Conservation (phyloP, 306 rosid genomes). For the Trichosanthes cucumerina region DNA sequence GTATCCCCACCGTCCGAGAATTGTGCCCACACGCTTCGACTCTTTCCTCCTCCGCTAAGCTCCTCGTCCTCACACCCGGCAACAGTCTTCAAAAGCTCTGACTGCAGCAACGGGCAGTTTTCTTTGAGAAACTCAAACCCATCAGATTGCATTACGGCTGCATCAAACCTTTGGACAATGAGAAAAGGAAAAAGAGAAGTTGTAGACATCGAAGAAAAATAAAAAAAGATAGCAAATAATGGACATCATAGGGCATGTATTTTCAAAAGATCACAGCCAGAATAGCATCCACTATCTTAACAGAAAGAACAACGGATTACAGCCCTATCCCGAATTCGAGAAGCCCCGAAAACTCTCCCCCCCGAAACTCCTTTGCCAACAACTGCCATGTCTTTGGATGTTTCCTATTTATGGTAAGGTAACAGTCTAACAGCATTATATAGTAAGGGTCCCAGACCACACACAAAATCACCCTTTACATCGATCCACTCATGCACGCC, state of each 20-base stretch:
- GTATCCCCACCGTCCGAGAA: slow-evolving; percentile 90
- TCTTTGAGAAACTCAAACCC: slow-evolving; percentile 92
- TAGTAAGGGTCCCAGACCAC: neutral
- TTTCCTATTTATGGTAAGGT: neutral
- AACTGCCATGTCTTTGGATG: neutral
- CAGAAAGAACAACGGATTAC: neutral
- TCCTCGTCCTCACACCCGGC: slow-evolving; percentile 80
- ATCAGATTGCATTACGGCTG: slow-evolving; percentile 98
- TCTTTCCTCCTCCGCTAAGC: slow-evolving; percentile 74
- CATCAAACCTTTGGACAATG: slow-evolving; percentile 6
- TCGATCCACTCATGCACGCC: neutral
- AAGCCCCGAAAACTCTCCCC: neutral
- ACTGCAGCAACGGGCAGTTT: slow-evolving; percentile 75
- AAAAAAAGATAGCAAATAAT: neutral
- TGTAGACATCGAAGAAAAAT: neutral
- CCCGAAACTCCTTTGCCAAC: neutral
- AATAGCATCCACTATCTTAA: neutral
- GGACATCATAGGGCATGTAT: neutral
- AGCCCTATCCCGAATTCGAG: neutral
- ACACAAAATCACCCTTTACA: neutral
- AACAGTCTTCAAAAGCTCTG: slow-evolving; percentile 84
- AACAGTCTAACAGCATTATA: neutral
- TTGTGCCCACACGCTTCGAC: slow-evolving; percentile 91
- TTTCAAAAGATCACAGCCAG: neutral
- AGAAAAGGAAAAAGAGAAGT: neutral